Conservation (phyloP, 2,329 filamentous ascomycete genomes). For the Monosporascus sp. region DNA sequence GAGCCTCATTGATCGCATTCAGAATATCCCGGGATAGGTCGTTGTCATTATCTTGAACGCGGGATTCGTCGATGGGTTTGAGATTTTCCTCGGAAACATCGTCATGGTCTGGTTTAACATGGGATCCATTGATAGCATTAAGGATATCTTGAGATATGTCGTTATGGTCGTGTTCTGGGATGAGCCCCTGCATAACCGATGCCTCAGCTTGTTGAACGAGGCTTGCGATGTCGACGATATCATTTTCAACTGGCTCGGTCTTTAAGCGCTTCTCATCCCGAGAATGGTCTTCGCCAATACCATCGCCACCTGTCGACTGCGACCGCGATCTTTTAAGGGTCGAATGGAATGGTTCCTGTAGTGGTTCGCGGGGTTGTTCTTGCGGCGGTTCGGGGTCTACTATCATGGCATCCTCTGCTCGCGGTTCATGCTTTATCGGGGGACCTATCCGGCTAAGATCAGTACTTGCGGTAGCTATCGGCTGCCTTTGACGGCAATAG, state of each 20-base stretch:
- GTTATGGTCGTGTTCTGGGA: slow-evolving; percentile 1
- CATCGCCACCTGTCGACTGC: slow-evolving; percentile 12
- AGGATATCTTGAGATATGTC: slow-evolving; percentile 4
- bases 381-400: slow-evolving; percentile 2
- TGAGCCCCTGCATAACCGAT: slow-evolving; percentile 24
- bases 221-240: slow-evolving; percentile 19
- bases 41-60: not conserved
- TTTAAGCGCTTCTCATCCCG: slow-evolving; percentile 27
- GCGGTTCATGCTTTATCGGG: slow-evolving; percentile 24
- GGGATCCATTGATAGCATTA: slow-evolving; percentile 2
- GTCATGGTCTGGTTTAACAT: not conserved
- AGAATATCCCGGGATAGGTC: slow-evolving; percentile 3
- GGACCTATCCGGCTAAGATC: slow-evolving; percentile 17
- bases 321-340: slow-evolving; percentile 24
- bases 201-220: slow-evolving; percentile 25
- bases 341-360: slow-evolving; percentile 10
- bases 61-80: slow-evolving; percentile 4
- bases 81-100: not conserved
- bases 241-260: slow-evolving; percentile 13
- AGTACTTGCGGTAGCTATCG: not conserved
- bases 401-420: slow-evolving; percentile 17
- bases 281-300: slow-evolving; percentile 5
- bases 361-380: slow-evolving; percentile 5
- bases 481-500: too few relatives aligned
- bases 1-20: slow-evolving; percentile 2